Evolutionary conservation across 108 stramenopile species (phyloP), one percentile per base, ranked within the genome.

Genomic region (Cyclotella baltica): DNA sequence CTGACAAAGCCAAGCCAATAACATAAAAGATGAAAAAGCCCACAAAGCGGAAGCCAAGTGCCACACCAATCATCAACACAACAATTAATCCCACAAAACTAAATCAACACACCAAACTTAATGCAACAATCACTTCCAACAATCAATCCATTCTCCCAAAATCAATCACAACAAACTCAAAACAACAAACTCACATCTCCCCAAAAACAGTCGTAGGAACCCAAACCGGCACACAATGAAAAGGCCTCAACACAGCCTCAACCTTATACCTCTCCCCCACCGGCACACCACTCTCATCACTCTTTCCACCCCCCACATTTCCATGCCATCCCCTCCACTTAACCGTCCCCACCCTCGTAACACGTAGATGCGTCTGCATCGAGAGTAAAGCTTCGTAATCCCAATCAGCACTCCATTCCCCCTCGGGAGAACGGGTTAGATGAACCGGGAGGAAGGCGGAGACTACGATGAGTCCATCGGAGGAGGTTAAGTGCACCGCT

Each of bases 181-280:
- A 67, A 3, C 6, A 29, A 37, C 50, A 20, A n/a, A 82, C 91
- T 88, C 80, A 92, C 92, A 95, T 92, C 72, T 94, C 88, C 23
- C 89, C 90, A 81, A 92, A 93, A 9, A 96, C 48, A 28, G 70
- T 75, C 20, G 90, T 83, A 25, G 96, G 94, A 38, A 98, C 77
- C 90, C 98, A 99, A 8, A 99, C 98, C 8, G 99, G 98, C 30
- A 97, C 96, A 80, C 98, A 98, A 80, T 96, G 82, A 75, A 98
- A 98, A 18, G 93, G 92, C 43, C 83, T 73, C 47, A 98, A 86
- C 29, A 93, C 97, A 40, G 92, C 96, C 75, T 97, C 92, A 10
- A 96, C 96, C 55, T 88, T 83, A 43, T 79, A 79, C 25, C 96
- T 89, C 69, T 96, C 96, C 20, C 87, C 83, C 27, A 85, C 57